A percentile compares a stretch with the other conserved stretches of the same genome.
These are phyloP conservation scores for Torulaspora indica DNA, from an alignment of 805 yeast species.

Conservation along the genomic window DNA sequence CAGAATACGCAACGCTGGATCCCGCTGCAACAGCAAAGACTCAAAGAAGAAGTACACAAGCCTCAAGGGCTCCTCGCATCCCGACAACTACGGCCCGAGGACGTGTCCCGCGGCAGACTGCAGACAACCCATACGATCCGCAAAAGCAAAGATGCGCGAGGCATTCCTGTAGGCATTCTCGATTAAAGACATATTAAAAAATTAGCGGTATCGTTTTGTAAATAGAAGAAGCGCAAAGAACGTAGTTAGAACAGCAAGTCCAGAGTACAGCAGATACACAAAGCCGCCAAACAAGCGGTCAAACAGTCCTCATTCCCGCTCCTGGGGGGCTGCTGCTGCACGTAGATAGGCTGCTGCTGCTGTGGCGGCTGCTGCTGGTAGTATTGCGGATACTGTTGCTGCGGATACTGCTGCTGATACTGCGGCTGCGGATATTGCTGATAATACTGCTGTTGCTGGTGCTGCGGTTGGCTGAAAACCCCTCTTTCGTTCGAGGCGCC, in stretches of 20 bases:
- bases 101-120: constrained; percentile 56
- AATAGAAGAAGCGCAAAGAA: not conserved
- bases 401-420: constrained; percentile 38
- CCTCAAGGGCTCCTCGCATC: constrained; percentile 37
- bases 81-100: constrained; percentile 49
- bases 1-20: constrained; percentile 47
- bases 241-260: constrained; percentile 43
- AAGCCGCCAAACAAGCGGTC: constrained; percentile 50
- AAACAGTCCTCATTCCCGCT: constrained; percentile 42
- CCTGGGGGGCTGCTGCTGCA: constrained; percentile 44
- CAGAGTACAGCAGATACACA: constrained; percentile 53
- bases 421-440: constrained; percentile 32
- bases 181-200: not conserved
- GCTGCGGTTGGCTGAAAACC: constrained; percentile 2
- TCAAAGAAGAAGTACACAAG: constrained; percentile 25
- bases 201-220: not conserved
- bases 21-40: constrained; percentile 20
- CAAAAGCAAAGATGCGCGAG: constrained; percentile 52
- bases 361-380: constrained; percentile 42
- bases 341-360: constrained; percentile 49
- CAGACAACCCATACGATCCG: constrained; percentile 39
- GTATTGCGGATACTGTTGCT: constrained; percentile 40
- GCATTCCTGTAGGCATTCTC: constrained; percentile 36
- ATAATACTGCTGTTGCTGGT: constrained; percentile 23
- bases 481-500: constrained; percentile 8